Base-by-base conservation (phyloP, 306 rosid genomes). In the Sophora flavescens region DNA sequence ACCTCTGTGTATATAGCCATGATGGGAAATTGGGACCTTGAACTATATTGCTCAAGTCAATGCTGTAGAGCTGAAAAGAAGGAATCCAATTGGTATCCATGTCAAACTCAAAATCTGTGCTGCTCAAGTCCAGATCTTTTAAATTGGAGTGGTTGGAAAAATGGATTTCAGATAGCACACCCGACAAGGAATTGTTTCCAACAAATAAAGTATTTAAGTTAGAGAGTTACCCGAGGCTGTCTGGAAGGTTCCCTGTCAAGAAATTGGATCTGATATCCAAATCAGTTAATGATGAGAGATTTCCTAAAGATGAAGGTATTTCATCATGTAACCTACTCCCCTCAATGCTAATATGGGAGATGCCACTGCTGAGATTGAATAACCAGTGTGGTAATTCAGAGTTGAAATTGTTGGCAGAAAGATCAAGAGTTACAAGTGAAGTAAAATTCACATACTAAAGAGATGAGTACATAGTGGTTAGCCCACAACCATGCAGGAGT, bases 1-100 rank as follows among this genome's bases (percentile, higher is more conserved):
- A 66, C 6, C 10, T 42, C 0, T 66, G 81, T 10, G 81, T 56
- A 12, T 56, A 77, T 56, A 77, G n/a, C 75, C 75, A 77, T 28
- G 38, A 2, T 56, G 68, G 81, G 8, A 77, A 12, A 14, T 15
- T 18, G 6, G 77, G 77, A 12, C 77, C 77, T 39, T 11, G 13
- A 2, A 14, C 6, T 54, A 53, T 38, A 16, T 71, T 18, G 6
- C 41, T 2, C 54, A 71, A 38, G 4, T 6, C 2, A 22, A 71
- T 15, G 0, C 0, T 0, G 3, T 0, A 0, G 0, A 56, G 77
- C 14, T 72, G 67, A 42, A 72, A 72, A 3, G 66, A 44, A 11
- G 57, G 77, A 35, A 12, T 35, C 77, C 67, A 72, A 3, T 41
- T 2, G 26, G 44, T 26, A 57, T 8, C 28, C 7, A 72, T 3